Percentiles rank a stretch among this genome's conserved stretches.
Conservation (phyloP, 768 basidiomycete species). For the Rhizopogon salebrosus region DNA sequence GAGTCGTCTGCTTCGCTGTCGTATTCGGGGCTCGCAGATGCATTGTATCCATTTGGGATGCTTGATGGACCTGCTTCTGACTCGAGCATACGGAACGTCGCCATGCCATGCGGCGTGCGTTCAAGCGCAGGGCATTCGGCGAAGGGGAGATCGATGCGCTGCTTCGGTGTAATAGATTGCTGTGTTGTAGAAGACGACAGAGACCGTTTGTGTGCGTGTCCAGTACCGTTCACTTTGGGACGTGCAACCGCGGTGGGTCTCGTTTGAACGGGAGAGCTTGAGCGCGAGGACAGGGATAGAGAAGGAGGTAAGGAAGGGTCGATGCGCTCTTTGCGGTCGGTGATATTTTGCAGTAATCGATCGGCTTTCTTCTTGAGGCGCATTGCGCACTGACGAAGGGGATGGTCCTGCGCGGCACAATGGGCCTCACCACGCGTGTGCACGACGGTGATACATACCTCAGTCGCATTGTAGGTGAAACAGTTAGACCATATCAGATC, state of each 20-base stretch:
- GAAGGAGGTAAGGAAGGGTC: conserved; percentile 61
- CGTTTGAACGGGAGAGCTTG: conserved; percentile 13
- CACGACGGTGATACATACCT: conserved; percentile 50
- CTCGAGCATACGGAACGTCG: conserved; percentile 57
- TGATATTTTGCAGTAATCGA: conserved; percentile 80
- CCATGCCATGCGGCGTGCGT: conserved; percentile 75
- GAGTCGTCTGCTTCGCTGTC: conserved; percentile 36
- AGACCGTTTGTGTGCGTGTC: conserved; percentile 33
- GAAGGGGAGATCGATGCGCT: conserved; percentile 44
- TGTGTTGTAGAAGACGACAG: conserved; percentile 30
- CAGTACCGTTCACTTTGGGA: conserved; percentile 38
- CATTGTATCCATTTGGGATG: conserved; percentile 23
- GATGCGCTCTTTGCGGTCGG: conserved; percentile 78
- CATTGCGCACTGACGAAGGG: conserved; percentile 74
- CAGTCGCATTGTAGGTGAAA: conserved; percentile 83
- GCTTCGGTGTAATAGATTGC: conserved; percentile 10
- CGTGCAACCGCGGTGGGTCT: conserved; percentile 35
- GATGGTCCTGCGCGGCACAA: conserved; percentile 62
- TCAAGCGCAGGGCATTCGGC: conserved; percentile 62
- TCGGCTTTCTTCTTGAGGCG: conserved; percentile 84
- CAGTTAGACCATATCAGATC: conserved; percentile 98
- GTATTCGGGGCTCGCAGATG: conserved; percentile 18
- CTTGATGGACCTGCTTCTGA: conserved; percentile 29
- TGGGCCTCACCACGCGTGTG: background rate
- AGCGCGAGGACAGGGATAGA: conserved; percentile 25